These are phyloP conservation scores for Sequoiadendron giganteum DNA, from an alignment of 75 land plant genomes.

Conservation along the genomic window DNA sequence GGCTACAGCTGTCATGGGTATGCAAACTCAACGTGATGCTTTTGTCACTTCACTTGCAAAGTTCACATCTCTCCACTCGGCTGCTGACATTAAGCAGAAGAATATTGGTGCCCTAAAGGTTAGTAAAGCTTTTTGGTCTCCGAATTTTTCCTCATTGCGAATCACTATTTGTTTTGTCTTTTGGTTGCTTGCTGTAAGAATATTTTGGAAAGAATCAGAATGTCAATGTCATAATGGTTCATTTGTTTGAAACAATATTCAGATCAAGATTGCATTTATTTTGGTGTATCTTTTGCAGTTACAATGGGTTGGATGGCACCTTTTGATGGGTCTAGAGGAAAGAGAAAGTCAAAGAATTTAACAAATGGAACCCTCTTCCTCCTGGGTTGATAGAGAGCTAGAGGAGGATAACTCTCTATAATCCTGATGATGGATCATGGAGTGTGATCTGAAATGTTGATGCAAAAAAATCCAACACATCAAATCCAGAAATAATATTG, in stretches of 20 bases:
- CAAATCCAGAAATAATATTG: too few relatives aligned
- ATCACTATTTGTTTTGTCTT: not conserved
- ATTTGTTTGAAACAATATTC: not conserved
- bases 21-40: conserved; percentile 87
- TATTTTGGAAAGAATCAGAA: not conserved
- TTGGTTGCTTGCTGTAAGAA: not conserved
- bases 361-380: too few relatives aligned
- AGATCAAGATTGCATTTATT: not conserved
- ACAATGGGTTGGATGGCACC: too few relatives aligned
- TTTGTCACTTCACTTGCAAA: conserved; percentile 82
- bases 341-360: too few relatives aligned
- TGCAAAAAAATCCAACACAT: too few relatives aligned
- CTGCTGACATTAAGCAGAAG: conserved; percentile 84
- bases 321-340: too few relatives aligned
- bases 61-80: conserved; percentile 76
- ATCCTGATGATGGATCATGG: too few relatives aligned
- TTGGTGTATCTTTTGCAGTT: not conserved
- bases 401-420: too few relatives aligned
- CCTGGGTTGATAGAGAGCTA: too few relatives aligned
- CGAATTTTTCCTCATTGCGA: not conserved
- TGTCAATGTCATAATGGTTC: not conserved
- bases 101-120: conserved; percentile 86
- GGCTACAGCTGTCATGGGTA: conserved; percentile 72
- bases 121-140: not conserved
- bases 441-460: too few relatives aligned